Evolutionary conservation across 2,329 filamentous ascomycete species (phyloP), one percentile per base, ranked within the genome.

Genomic region (Onygenales sp.): DNA sequence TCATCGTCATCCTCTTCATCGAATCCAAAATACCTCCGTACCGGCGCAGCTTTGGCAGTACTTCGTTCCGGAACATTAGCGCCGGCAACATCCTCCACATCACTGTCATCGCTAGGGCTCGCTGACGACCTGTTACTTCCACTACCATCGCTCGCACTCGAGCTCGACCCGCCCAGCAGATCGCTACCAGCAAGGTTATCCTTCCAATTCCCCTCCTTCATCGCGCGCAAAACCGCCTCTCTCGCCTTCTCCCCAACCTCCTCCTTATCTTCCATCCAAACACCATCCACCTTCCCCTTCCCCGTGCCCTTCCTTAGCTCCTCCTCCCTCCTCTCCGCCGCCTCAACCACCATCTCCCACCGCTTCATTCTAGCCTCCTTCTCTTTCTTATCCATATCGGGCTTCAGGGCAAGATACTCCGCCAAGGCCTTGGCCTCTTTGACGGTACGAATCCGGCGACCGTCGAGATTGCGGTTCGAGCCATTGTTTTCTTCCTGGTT

Each of bases 241-340:
- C 86, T 79, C 0, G 90, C 92, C 69, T 87, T 86, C 72, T 94
- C 89, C 59, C 82, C 85, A 31, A 86, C 87, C 66, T 95, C 90
- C 62, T 96, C 91, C 70, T 94, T 95, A 59, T 89, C 86, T 67
- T 98, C 93, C 42, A 97, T 84, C 90, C 92, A 98, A 66, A 92
- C 87, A 0, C 89, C 89, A 64, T 96, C 89, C 42, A 96, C 60
- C 57, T 79, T 74, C 14, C 74, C 76, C 71, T 68, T 85, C 79
- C 52, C 84, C 82, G 61, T 82, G 79, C 59, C 80, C 56, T 84
- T 83, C 69, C 82, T 85, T 50, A 96, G 81, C 64, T 95, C 91
- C 38, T 89, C 85, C 63, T 95, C 86, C 61, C 84, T 86, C 57
- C 83, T 80, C 68, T 97, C 92, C 0, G 93, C 85, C 55, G 85